Conservation (phyloP, 1,139 yeast species). For the Oligophagozyma castellii region DNA sequence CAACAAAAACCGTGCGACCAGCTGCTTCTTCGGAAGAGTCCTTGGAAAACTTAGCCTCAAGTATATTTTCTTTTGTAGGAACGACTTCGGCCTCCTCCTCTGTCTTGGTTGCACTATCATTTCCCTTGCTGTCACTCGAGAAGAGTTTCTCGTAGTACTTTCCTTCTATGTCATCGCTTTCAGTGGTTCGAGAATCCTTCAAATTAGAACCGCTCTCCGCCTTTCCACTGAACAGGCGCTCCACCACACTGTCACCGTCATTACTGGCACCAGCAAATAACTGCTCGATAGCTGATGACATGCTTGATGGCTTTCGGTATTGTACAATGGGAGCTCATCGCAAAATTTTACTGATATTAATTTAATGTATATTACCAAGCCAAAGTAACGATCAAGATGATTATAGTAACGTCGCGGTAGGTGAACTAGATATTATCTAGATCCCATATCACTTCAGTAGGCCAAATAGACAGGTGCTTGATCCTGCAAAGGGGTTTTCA, state of each 20-base stretch:
- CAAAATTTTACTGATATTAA: too few relatives aligned
- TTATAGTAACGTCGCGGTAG: too few relatives aligned
- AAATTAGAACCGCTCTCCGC: conserved; percentile 1
- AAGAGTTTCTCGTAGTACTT: conserved; percentile 33
- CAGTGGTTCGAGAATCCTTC: conserved; percentile 22
- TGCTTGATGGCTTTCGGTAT: too few relatives aligned
- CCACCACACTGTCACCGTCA: background rate
- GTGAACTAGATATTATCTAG: too few relatives aligned
- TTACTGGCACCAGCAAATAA: background rate
- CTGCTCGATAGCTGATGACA: background rate
- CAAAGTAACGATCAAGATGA: too few relatives aligned
- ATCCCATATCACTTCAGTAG: too few relatives aligned
- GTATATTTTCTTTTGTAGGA: too few relatives aligned
- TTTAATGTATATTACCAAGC: background rate
- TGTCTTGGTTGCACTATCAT: background rate
- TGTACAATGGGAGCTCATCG: too few relatives aligned
- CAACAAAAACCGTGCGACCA: conserved; percentile 78
- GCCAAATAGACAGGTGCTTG: too few relatives aligned
- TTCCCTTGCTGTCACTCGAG: background rate
- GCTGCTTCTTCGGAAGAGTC: too few relatives aligned
- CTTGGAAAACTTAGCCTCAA: too few relatives aligned
- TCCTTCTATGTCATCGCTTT: conserved; percentile 36
- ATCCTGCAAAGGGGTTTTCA: too few relatives aligned
- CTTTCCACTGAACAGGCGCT: background rate
- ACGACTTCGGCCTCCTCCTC: background rate